These are phyloP conservation scores for Alectoria sarmentosa DNA, from an alignment of 495 filamentous ascomycete species.

Conservation along the genomic window DNA sequence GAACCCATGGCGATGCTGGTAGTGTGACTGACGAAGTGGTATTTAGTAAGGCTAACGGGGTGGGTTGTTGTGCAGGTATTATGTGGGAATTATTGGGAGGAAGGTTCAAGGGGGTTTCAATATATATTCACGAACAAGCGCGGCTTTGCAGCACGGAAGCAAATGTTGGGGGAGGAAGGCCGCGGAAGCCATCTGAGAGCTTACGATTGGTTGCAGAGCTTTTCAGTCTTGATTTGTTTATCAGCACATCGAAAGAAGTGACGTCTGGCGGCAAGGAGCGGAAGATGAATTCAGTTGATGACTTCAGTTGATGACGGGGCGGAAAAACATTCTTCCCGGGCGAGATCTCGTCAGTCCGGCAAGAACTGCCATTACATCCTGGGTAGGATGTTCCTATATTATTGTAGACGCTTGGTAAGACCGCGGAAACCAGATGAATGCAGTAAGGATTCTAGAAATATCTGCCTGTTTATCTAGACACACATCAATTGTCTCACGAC, in stretches of 20 bases:
- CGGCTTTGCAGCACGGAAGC: not conserved
- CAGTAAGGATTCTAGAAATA: not conserved
- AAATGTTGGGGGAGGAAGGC: not conserved
- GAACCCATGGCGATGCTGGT: not conserved
- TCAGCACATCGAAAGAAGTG: too few species aligned
- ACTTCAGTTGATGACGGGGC: too few species aligned
- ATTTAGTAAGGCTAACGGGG: not conserved
- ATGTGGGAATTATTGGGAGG: not conserved
- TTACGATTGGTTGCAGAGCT: too few species aligned
- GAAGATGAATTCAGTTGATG: too few species aligned
- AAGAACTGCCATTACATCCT: too few species aligned
- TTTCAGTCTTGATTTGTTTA: not conserved
- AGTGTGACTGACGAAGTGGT: not conserved
- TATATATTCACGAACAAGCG: not conserved
- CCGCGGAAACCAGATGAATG: not conserved
- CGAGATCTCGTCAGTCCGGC: too few species aligned
- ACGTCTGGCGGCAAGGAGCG: too few species aligned
- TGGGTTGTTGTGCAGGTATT: not conserved
- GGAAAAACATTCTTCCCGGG: too few species aligned
- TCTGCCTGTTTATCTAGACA: not conserved
- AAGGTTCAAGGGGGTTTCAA: not conserved
- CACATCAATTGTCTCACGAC: too few species aligned
- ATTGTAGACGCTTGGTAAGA: not conserved
- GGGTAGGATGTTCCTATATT: too few species aligned
- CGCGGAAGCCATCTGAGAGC: not conserved